phyloP scores from a whole-genome alignment of 169 alveolate genomes.

The Plasmodium gonderi region DNA sequence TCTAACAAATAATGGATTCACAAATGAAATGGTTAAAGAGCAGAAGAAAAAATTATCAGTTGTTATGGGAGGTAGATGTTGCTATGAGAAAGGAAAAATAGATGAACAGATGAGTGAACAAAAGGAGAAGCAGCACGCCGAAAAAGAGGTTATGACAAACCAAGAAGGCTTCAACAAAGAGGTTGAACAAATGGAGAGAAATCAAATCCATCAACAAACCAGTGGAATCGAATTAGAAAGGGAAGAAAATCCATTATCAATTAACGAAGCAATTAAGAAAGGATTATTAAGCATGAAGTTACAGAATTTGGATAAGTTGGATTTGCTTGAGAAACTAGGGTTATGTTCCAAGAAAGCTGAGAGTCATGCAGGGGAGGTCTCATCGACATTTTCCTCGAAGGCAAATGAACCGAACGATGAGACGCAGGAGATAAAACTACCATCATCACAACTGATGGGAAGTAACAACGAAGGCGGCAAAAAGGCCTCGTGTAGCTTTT shows the following conservation, averaged over 20 bases:
- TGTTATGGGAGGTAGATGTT: too few relatives aligned
- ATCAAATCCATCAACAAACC: background rate
- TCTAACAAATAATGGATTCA: background rate
- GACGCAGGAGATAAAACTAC: background rate
- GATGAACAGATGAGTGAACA: background rate
- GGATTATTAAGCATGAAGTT: background rate
- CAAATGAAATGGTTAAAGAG: background rate
- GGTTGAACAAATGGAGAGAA: background rate
- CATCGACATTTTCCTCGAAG: background rate
- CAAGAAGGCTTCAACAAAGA: too few relatives aligned
- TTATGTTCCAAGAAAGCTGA: conserved; percentile 11
- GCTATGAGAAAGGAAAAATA: background rate
- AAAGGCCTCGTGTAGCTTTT: too few relatives aligned
- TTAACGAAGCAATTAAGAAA: background rate
- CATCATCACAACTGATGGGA: too few relatives aligned
- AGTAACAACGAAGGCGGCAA: too few relatives aligned
- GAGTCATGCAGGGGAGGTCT: background rate
- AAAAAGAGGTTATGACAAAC: too few relatives aligned
- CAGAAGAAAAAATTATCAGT: background rate
- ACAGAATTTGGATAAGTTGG: conserved; percentile 3
- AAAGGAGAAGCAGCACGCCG: too few relatives aligned
- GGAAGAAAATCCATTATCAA: background rate
- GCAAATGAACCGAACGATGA: background rate
- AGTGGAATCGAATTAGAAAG: too few relatives aligned
- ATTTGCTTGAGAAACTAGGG: conserved; percentile 4